A percentile compares a stretch with the other conserved stretches of the same genome.
Evolutionary conservation across 2,329 filamentous ascomycete genomes (phyloP).

Genomic region (Scytalidium sp.): DNA sequence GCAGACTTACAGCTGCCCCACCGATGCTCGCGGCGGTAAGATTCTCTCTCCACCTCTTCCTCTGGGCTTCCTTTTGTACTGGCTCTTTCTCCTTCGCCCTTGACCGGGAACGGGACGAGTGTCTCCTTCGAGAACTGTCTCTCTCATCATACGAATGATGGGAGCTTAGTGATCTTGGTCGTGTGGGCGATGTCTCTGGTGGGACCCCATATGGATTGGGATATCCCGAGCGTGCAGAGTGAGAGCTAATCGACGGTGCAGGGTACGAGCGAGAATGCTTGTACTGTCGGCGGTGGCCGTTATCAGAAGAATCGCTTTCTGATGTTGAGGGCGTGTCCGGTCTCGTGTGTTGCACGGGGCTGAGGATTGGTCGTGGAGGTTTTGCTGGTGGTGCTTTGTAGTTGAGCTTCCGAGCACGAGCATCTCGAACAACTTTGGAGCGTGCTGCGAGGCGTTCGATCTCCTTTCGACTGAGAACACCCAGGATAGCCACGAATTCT

Average conservation of each 20-base stretch:
- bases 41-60: constrained; percentile 48
- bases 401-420: constrained; percentile 9
- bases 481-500: constrained; percentile 58
- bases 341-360: constrained; percentile 3
- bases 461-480: constrained; percentile 48
- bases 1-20: constrained; percentile 55
- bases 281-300: background rate
- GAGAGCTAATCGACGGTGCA: background rate
- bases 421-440: constrained; percentile 32
- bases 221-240: constrained; percentile 13
- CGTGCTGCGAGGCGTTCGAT: constrained; percentile 48
- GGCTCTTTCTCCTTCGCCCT: constrained; percentile 15
- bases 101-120: constrained; percentile 1
- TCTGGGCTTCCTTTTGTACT: constrained; percentile 27
- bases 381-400: constrained; percentile 10
- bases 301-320: constrained; percentile 1
- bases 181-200: constrained; percentile 12
- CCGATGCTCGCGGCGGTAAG: constrained; percentile 58
- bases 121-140: background rate
- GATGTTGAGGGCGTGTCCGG: constrained; percentile 11
- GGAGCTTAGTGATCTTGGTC: background rate
- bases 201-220: constrained; percentile 18
- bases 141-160: constrained; percentile 1
- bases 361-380: constrained; percentile 6
- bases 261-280: background rate